Base-by-base conservation (phyloP, 2,329 filamentous ascomycete genomes). In the Ophiocordyceps sinensis region DNA sequence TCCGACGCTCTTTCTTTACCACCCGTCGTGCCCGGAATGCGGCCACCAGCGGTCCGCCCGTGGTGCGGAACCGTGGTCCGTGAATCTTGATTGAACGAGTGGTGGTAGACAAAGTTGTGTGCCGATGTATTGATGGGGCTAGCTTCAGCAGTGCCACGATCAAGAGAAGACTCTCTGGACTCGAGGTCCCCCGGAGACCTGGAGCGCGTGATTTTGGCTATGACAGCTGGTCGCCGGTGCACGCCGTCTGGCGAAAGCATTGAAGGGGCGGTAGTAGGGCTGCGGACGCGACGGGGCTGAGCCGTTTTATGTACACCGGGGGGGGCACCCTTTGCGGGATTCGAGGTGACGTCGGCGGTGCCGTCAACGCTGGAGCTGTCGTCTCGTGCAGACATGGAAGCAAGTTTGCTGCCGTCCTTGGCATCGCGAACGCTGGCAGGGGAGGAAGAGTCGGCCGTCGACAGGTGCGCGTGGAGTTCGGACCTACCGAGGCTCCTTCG, bases 141-240 rank as follows among this genome's bases (percentile, higher is more conserved):
- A 7, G 73, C 62, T 54, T 75, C 73, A 14, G 72, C 67, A 13
- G 66, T 71, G 39, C 71, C 69, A 21, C 69, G 67, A 37, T 78
- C 76, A 40, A 73, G 58, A 1, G 75, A 79, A 1, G 75, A 78
- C 7, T 73, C 73, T 44, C 73, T 65, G 12, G 77, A 79, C 13
- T 61, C 65, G 8, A 59, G 59, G 26, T 57, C 58, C 7, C 56
- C 62, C 2, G 66, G 61, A 21, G 62, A 62, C 28, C 62, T 62
- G 9, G 69, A 63, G 9, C 62, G 63, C 45, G 63, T 70, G 37
- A 76, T 72, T n/a, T 69, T 69, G 49, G 73, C 67, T 42, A 76
- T 74, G 5, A 75, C 66, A 3, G 67, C 64, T 1, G 76, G 63
- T 45, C 65, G 58, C 54, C 68, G 56, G 46, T 62, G 53, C 31